Evolutionary conservation across 305 asterid species (phyloP), one percentile per base, ranked within the genome.

Genomic region (Fraxinus sp.): DNA sequence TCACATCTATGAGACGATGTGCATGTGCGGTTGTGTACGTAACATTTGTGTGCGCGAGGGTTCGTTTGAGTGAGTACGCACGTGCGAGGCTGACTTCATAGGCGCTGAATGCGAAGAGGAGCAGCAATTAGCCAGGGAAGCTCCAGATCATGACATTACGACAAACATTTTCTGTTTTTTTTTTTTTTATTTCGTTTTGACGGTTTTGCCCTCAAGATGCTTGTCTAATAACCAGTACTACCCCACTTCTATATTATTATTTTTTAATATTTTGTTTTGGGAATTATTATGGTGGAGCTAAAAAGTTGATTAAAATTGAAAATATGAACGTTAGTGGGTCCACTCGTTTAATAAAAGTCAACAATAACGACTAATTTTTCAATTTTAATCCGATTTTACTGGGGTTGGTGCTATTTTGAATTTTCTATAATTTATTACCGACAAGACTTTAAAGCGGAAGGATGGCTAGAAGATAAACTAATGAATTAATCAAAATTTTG

Each of bases 121-220:
- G 6, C 81, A 82, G 55, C 55, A 78, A 80, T 46, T 88, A 22
- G 92, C 90, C 32, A 28, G 32, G 86, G 81, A 85, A 88, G 91
- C 89, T 87, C 83, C 87, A 80, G 87, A 89, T 84, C 86, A 87
- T 86, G 86, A 79, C 90, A 84, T 81, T 77, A 35, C 37, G 7
- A 35, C 37, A 35, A 35, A 35, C 37, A 35, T 35, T 35, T 4
- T 35, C 7, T 4, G 24, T 22, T 22, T 22, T 22, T 22, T 22
- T 22, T 22, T 22, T 22, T 22, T 22, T 22, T 22, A 22, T 35
- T 35, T 35, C 37, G 37, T 35, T 35, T 35, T 35, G 37, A 35
- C 37, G 37, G 37, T 35, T 35, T 35, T 35, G 37, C 37, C 37
- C 37, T 35, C 5, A 6, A 35, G 37, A 35, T 35, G 37, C 24